A percentile compares a stretch with the other conserved stretches of the same genome.
phyloP scores from a whole-genome alignment of 1,284 basidiomycete genomes.

The Microbotryum lychnidis-dioicae region DNA sequence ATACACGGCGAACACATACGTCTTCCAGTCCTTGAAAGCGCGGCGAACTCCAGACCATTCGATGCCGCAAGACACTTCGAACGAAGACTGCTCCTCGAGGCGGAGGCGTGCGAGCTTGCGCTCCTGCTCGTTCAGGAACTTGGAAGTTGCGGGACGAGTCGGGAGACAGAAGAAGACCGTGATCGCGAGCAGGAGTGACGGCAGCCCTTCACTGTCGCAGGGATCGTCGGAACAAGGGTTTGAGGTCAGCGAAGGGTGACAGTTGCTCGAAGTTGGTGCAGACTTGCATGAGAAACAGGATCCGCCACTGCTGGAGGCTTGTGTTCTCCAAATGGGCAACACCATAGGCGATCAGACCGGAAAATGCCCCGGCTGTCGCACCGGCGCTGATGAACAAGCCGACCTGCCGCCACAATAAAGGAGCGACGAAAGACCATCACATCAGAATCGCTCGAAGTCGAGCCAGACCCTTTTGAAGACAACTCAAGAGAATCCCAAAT shows the following conservation, averaged over 20 bases:
- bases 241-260: no score
- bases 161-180: conserved; percentile 60
- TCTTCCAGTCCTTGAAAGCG: conserved; percentile 56
- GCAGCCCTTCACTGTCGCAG: conserved; percentile 54
- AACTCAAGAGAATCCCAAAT: no score
- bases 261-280: no score
- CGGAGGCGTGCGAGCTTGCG: conserved; percentile 62
- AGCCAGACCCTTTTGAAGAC: no score
- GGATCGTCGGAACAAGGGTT: no score
- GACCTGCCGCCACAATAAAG: no score
- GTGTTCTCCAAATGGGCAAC: conserved; percentile 38
- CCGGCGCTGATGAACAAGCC: no score
- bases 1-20: conserved; percentile 3
- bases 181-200: conserved; percentile 60
- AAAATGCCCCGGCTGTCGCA: conserved; percentile 43
- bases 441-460: no score
- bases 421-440: no score
- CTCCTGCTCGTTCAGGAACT: conserved; percentile 61
- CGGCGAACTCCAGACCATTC: conserved; percentile 48
- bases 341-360: conserved; percentile 38
- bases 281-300: conserved; percentile 1
- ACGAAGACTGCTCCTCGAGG: conserved; percentile 60
- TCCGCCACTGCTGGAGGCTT: conserved; percentile 29
- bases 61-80: conserved; percentile 47
- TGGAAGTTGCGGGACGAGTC: conserved; percentile 64